Conservation (phyloP, 169 alveolate species). For the Toxoplasma gondii region DNA sequence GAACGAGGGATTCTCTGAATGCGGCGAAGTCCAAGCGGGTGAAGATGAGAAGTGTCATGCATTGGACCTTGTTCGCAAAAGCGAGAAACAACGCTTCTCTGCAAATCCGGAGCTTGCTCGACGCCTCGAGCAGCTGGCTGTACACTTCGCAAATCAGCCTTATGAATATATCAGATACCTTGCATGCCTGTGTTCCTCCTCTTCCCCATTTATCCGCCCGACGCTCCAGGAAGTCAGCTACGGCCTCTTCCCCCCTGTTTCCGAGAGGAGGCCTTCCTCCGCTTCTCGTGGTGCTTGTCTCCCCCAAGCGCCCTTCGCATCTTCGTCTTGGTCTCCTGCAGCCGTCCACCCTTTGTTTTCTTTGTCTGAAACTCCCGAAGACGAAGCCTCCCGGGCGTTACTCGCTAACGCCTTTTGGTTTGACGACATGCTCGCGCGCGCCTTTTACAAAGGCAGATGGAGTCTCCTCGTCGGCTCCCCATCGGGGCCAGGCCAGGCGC, state of each 20-base stretch:
- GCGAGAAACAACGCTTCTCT: not conserved
- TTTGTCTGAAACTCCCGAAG: not conserved
- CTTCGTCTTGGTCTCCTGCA: not conserved
- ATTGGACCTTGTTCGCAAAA: too few relatives aligned
- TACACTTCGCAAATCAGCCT: not conserved
- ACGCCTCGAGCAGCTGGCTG: not conserved
- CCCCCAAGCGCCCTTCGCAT: not conserved
- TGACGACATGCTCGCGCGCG: conserved; percentile 3
- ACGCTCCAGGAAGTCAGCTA: not conserved
- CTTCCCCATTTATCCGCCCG: not conserved
- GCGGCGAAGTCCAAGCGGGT: too few relatives aligned
- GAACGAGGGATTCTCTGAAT: not conserved
- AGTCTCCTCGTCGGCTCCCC: not conserved
- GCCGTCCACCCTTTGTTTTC: not conserved
- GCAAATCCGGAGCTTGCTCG: not conserved
- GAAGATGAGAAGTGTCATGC: too few relatives aligned
- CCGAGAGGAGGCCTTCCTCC: not conserved
- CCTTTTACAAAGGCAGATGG: not conserved
- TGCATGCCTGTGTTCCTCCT: not conserved
- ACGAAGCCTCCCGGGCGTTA: conserved; percentile 8
- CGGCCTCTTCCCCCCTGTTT: not conserved
- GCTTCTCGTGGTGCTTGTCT: not conserved
- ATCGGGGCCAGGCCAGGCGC: conserved; percentile 13
- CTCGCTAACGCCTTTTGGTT: not conserved
- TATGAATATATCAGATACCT: not conserved